Percentiles rank a stretch among this genome's conserved stretches.
These are phyloP conservation scores for Capronia americana DNA, from an alignment of 2,329 filamentous ascomycete genomes.

Conservation along the genomic window DNA sequence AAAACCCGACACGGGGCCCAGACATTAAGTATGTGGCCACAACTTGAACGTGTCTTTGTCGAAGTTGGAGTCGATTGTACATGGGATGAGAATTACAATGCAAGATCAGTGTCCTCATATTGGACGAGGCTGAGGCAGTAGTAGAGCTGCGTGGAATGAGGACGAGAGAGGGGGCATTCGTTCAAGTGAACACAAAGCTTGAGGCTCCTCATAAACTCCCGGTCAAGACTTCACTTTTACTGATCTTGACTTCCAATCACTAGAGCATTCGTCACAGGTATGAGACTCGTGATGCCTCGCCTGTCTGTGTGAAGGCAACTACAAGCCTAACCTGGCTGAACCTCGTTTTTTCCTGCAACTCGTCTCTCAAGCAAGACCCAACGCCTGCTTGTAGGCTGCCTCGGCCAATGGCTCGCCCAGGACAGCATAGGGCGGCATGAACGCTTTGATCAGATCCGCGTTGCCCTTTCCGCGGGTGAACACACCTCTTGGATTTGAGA, in stretches of 20 bases:
- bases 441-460: constrained; percentile 17
- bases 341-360: neutral
- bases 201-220: too few relatives aligned
- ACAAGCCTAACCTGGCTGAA: neutral
- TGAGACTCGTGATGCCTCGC: neutral
- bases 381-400: constrained; percentile 11
- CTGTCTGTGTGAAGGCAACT: neutral
- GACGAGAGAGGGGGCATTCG: neutral
- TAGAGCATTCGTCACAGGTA: too few relatives aligned
- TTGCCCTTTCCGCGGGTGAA: constrained; percentile 7
- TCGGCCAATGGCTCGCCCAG: constrained; percentile 16
- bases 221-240: too few relatives aligned
- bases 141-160: neutral
- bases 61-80: neutral
- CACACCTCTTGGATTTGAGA: constrained; percentile 20
- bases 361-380: constrained; percentile 7
- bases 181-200: too few relatives aligned
- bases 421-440: constrained; percentile 14
- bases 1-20: neutral
- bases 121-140: neutral
- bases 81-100: neutral
- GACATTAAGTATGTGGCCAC: neutral
- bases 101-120: neutral
- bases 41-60: neutral
- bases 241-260: too few relatives aligned